phyloP scores from a whole-genome alignment of 495 filamentous ascomycete species.

The Aspergillus funiculosus region DNA sequence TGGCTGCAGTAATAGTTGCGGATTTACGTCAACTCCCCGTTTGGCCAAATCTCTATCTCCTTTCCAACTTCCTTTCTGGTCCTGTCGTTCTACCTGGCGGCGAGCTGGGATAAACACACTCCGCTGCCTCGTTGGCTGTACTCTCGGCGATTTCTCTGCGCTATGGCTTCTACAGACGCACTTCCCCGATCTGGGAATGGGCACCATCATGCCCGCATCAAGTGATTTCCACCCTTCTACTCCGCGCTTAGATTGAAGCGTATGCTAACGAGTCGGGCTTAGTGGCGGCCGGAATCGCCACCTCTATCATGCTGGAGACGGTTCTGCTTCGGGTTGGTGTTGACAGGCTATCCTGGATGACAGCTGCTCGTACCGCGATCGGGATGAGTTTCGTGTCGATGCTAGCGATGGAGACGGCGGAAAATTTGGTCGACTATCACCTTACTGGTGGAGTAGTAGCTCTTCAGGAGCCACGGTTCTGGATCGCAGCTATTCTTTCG shows the following conservation, averaged over 20 bases:
- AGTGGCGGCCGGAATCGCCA: conserved; percentile 42
- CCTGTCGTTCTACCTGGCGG: conserved; percentile 29
- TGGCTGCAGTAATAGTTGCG: no score
- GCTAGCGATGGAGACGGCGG: conserved; percentile 43
- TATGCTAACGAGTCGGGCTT: neutral
- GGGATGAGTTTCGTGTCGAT: conserved; percentile 48
- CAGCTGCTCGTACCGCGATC: conserved; percentile 37
- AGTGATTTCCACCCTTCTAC: conserved; percentile 5
- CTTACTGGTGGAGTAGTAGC: conserved; percentile 40
- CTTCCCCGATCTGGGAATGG: conserved; percentile 34
- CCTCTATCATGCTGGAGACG: conserved; percentile 42
- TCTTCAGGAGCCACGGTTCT: conserved; percentile 31
- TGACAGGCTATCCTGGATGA: conserved; percentile 35
- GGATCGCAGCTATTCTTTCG: conserved; percentile 31
- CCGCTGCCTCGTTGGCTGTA: conserved; percentile 40
- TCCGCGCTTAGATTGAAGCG: neutral
- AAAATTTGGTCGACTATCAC: conserved; percentile 44
- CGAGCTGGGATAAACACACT: conserved; percentile 42
- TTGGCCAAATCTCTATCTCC: neutral
- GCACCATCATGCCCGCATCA: conserved; percentile 30
- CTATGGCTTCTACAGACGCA: conserved; percentile 35
- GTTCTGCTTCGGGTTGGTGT: conserved; percentile 34
- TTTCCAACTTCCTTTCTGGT: conserved; percentile 25
- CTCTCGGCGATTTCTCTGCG: conserved; percentile 38
- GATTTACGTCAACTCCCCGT: no score